Conservation (phyloP, 768 basidiomycete genomes). For the Mrakia blollopis region DNA sequence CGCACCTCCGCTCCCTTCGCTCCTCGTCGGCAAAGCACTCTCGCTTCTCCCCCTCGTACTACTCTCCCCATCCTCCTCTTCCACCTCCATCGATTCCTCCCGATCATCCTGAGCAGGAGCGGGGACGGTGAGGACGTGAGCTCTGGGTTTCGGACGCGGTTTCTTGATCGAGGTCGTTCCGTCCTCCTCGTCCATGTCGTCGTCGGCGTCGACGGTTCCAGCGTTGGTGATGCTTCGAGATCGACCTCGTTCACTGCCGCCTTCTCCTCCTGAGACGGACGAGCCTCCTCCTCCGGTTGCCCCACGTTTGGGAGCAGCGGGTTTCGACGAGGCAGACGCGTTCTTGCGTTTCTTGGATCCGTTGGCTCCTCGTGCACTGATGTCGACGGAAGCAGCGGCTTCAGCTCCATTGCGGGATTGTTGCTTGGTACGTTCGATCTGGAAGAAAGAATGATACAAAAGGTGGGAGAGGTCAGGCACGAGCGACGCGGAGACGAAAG, state of each 20-base stretch:
- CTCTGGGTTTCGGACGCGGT: constrained; percentile 6
- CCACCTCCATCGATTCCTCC: neutral
- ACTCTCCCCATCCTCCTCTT: too few species aligned
- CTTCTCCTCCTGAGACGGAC: neutral
- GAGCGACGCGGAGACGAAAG: neutral
- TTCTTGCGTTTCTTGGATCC: constrained; percentile 13
- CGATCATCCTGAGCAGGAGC: neutral
- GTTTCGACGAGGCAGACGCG: neutral
- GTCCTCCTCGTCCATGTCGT: constrained; percentile 14
- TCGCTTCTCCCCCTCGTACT: neutral
- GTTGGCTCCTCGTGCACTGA: neutral
- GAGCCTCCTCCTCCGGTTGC: neutral
- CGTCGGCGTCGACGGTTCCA: neutral
- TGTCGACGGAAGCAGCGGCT: neutral
- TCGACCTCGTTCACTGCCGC: neutral
- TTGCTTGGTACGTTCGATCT: constrained; percentile 2
- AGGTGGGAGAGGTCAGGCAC: neutral
- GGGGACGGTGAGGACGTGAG: neutral
- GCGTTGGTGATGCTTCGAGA: neutral
- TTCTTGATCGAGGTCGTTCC: constrained; percentile 1
- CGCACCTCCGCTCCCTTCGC: too few species aligned
- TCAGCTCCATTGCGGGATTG: neutral
- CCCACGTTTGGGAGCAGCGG: neutral
- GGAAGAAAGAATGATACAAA: neutral
- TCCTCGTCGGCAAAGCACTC: neutral